Conservation (phyloP, 176 grass and related monocot genomes). For the Zea luxurians region DNA sequence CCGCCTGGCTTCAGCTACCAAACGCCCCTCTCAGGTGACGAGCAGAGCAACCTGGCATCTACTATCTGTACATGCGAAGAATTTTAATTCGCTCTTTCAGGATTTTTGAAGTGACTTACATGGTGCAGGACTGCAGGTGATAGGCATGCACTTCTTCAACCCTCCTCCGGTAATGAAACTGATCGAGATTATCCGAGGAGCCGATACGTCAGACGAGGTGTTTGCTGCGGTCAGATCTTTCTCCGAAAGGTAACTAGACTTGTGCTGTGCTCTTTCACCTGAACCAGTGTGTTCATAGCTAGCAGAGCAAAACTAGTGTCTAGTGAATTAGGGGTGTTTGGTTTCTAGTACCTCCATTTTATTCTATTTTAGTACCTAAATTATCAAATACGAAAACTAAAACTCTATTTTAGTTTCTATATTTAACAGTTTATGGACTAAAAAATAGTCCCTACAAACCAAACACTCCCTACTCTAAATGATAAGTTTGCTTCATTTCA, state of each 20-base stretch:
- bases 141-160: conserved; percentile 97
- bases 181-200: conserved; percentile 90
- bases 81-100: background rate
- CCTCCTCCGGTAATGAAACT: conserved; percentile 94
- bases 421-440: too few species aligned
- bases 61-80: background rate
- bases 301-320: too few species aligned
- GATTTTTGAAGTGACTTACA: conserved; percentile 13
- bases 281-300: background rate
- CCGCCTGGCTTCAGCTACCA: conserved; percentile 75
- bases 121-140: conserved; percentile 74
- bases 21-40: conserved; percentile 69
- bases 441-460: too few species aligned
- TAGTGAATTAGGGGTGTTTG: background rate
- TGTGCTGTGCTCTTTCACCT: background rate
- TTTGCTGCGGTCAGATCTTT: conserved; percentile 73
- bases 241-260: conserved; percentile 58
- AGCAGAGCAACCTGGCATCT: background rate
- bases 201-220: conserved; percentile 79
- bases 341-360: too few species aligned
- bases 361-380: too few species aligned
- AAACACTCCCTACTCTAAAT: too few species aligned
- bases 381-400: too few species aligned
- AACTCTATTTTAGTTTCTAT: too few species aligned
- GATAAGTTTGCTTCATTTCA: background rate